Percentiles rank a stretch among this genome's conserved stretches.
Evolutionary conservation across 2,329 filamentous ascomycete genomes (phyloP).

Genomic region (Didymella lethalis): DNA sequence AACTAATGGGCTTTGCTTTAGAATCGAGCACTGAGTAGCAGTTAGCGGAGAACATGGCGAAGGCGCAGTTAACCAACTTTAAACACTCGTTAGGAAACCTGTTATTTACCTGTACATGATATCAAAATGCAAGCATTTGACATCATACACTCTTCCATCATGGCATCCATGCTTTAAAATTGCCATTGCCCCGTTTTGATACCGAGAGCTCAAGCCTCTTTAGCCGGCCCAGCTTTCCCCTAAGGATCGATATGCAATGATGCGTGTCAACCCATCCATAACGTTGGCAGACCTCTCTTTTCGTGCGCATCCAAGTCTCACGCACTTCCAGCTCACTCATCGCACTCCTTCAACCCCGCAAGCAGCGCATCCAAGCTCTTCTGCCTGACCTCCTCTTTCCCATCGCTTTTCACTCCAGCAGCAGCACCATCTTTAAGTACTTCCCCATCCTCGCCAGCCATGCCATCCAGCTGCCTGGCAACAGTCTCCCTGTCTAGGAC

Average conservation of each 20-base stretch:
- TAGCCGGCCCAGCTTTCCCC: no score
- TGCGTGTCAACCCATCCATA: no score
- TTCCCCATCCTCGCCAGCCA: slow-evolving; percentile 3
- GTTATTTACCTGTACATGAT: slow-evolving; percentile 28
- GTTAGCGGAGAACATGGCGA: slow-evolving; percentile 20
- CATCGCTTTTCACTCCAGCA: not conserved
- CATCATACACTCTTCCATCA: not conserved
- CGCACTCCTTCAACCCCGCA: slow-evolving; percentile 37
- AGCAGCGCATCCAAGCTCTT: slow-evolving; percentile 38
- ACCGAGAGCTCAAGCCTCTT: no score
- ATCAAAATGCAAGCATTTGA: slow-evolving; percentile 15
- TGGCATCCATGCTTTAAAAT: not conserved
- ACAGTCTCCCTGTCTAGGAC: slow-evolving; percentile 41
- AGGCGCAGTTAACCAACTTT: slow-evolving; percentile 21
- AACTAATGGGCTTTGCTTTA: not conserved
- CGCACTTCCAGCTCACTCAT: not conserved
- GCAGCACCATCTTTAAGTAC: not conserved
- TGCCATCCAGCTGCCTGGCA: slow-evolving; percentile 24
- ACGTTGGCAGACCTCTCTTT: no score
- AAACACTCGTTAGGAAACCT: slow-evolving; percentile 27
- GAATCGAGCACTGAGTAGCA: slow-evolving; percentile 7
- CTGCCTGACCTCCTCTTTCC: slow-evolving; percentile 3
- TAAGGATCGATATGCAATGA: no score
- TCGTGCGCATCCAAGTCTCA: no score
- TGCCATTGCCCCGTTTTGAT: no score